These are phyloP conservation scores for Marchantia paleacea DNA, from an alignment of 225 moss, liverwort and hornwort species.

Conservation along the genomic window DNA sequence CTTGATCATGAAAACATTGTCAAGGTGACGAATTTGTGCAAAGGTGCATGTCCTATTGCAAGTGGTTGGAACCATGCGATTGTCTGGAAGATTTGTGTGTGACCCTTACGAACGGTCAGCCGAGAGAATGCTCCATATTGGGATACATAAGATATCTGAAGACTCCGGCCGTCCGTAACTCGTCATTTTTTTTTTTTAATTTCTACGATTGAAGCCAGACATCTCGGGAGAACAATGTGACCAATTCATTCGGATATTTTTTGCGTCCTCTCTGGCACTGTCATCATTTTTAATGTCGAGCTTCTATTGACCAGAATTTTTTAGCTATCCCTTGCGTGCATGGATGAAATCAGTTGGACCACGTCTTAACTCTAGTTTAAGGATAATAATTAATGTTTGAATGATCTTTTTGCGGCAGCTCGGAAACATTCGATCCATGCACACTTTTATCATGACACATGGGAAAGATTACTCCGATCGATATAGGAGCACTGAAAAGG, in stretches of 20 bases:
- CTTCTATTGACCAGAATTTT: no score
- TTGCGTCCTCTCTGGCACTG: no score
- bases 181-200: not conserved
- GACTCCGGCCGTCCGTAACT: not conserved
- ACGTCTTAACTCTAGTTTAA: no score
- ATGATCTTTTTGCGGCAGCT: slow-evolving; percentile 41
- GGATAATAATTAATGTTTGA: no score
- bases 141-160: not conserved
- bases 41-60: not conserved
- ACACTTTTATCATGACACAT: slow-evolving; percentile 68
- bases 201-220: not conserved
- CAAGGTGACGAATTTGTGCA: not conserved
- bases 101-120: not conserved
- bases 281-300: no score
- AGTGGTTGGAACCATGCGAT: not conserved
- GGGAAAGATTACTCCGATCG: slow-evolving; percentile 79
- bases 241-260: no score
- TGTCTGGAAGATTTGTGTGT: not conserved
- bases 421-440: slow-evolving; percentile 83
- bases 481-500: slow-evolving; percentile 91
- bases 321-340: no score
- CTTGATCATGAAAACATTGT: not conserved
- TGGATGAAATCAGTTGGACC: no score
- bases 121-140: not conserved
- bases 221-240: no score